Evolutionary conservation across 176 grass and related monocot species (phyloP), one percentile per base, ranked within the genome.

Genomic region (Tuctoria greenei): DNA sequence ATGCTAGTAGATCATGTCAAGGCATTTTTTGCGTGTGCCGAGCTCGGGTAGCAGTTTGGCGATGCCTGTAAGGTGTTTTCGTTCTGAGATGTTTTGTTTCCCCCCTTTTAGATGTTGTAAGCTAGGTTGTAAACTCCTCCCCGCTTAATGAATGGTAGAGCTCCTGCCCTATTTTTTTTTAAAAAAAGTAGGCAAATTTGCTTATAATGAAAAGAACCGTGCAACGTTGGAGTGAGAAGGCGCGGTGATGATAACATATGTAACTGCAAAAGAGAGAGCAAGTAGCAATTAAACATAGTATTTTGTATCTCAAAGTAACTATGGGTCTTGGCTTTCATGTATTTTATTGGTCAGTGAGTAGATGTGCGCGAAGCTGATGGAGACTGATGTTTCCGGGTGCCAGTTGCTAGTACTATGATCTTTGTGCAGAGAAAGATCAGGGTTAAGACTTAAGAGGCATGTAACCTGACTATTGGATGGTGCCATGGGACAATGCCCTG

Each of bases 401-500:
- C 26, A 74, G 17, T 79, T 74, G 69, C 0, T 27, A 25, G 0
- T 20, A 49, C 12, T 37, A 88, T 75, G 38, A 4, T 11, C 25
- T 59, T 80, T 67, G 61, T 63, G 35, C 14, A n/a, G 31, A 31
- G 31, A 69, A 85, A 76, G 73, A 23, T 45, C 75, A 14, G 16
- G 35, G 25, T 61, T 68, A 70, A 70, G 64, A 45, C n/a, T n/a
- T n/a, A n/a, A n/a, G n/a, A n/a, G 41, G 40, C 34, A 74, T 41
- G 61, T 60, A 82, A 34, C 67, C 41, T 61, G 77, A 52, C 77
- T 63, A 81, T 70, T 64, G 67, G 61, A 13, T 82, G 61, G 67
- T 60, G 4, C 67, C 79, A 82, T 73, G 85, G 74, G 85, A 42
- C 60, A 41, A 78, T 87, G 67, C 74, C 54, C 27, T 50, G 79